Evolutionary conservation across 768 basidiomycete genomes (phyloP).

Genomic region (Suillus plorans): DNA sequence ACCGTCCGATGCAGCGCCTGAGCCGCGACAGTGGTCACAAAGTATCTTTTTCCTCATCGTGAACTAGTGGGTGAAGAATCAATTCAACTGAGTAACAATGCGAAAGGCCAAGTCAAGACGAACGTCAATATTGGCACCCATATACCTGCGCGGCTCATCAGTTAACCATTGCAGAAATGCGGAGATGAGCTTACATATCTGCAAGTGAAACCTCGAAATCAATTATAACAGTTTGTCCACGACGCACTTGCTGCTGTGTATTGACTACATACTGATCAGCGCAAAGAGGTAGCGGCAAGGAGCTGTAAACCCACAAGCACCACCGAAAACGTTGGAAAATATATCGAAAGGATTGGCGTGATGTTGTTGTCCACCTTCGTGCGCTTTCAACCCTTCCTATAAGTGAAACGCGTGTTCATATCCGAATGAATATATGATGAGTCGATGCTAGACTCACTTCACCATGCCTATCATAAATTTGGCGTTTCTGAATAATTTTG

Average conservation of each 20-base stretch:
- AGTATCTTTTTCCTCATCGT: conserved; percentile 89
- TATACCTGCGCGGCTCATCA: conserved; percentile 53
- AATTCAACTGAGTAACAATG: conserved; percentile 3
- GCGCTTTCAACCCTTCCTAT: conserved; percentile 88
- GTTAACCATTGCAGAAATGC: conserved; percentile 5
- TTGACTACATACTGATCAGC: conserved; percentile 27
- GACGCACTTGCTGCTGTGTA: conserved; percentile 62
- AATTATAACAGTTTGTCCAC: conserved; percentile 72
- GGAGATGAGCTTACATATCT: conserved; percentile 61
- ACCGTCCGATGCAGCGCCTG: conserved; percentile 85
- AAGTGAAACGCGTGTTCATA: conserved; percentile 7
- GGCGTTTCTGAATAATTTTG: conserved; percentile 64
- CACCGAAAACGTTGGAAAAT: conserved; percentile 91
- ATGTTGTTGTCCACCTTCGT: conserved; percentile 78
- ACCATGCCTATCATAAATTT: conserved; percentile 92
- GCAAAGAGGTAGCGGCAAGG: not conserved
- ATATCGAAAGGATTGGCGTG: conserved; percentile 91
- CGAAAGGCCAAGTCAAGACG: conserved; percentile 19
- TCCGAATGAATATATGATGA: conserved; percentile 11
- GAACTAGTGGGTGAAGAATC: conserved; percentile 55
- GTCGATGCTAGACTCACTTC: conserved; percentile 48
- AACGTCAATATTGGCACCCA: conserved; percentile 83
- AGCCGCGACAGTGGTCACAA: conserved; percentile 95
- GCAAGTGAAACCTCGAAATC: conserved; percentile 85
- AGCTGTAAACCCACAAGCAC: conserved; percentile 55